Evolutionary conservation across 768 basidiomycete genomes (phyloP), one percentile per base, ranked within the genome.

Genomic region (Tricholoma furcatifolium): DNA sequence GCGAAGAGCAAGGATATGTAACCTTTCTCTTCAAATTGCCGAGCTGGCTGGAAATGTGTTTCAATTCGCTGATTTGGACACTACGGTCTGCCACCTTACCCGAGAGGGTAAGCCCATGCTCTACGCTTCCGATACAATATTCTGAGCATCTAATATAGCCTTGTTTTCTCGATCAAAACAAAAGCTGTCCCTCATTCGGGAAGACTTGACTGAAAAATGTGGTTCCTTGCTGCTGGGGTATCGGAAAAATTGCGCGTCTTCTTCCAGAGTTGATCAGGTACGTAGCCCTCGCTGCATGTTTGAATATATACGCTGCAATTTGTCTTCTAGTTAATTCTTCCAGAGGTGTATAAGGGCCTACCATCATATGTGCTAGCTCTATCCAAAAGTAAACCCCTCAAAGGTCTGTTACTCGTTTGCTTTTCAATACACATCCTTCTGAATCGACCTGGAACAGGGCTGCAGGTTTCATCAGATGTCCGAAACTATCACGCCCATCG

Each of bases 31-130:
- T 52, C 85, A 84, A 42, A 84, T 92, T 1, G 88, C 84, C 2
- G 80, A 85, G 35, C 70, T 98, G 57, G 91, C 93, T n/a, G 91
- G 85, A 8, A 94, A 88, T 65, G 85, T 98, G 10, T 99, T 95
- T 73, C 83, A 88, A 46, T 91, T 75, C 67, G 93, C 93, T 11
- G 97, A 99, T 69, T 78, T 93, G 74, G 95, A 98, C 60, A 80
- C 91, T 2, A 82, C 86, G 2, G 76, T 95, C 20, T 79, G 83
- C 39, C 75, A 88, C 66, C 69, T 93, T 55, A 74, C 86, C 30
- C 90, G 93, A 57, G 83, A 90, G 64, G 86, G 96, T 93, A 81
- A 64, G 4, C 59, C 43, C 21, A 20, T 56, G 44, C 27, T 27
- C 4, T 27, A 7, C 7, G 27, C 27, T 27, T 27, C 7, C 27